Evolutionary conservation across 345 rosid genomes (phyloP).

Genomic region (Garcia nutans): DNA sequence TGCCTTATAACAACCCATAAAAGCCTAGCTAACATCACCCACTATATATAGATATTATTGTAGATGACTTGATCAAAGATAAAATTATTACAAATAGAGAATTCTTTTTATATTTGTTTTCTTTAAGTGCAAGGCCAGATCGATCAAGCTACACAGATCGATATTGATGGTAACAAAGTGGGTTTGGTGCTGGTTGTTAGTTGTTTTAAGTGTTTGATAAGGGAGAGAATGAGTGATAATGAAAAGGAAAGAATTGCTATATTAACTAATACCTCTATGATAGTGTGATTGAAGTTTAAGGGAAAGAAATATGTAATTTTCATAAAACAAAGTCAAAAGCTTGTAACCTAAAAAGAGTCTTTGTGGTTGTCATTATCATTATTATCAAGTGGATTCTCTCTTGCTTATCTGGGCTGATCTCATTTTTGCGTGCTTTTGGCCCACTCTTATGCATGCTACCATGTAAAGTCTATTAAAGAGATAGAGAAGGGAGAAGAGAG

Average conservation of each 20-base stretch:
- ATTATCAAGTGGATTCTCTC: not conserved
- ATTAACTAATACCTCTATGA: constrained; percentile 20
- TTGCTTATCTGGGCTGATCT: constrained; percentile 15
- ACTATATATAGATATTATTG: constrained; percentile 14
- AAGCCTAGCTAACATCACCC: constrained; percentile 21
- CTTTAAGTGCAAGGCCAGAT: constrained; percentile 47
- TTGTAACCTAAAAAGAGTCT: not conserved
- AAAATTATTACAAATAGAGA: constrained; percentile 32
- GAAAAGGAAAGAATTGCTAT: constrained; percentile 25
- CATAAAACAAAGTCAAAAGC: constrained; percentile 10
- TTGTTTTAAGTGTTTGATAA: constrained; percentile 43
- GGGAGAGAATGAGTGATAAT: constrained; percentile 31
- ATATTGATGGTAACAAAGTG: constrained; percentile 9
- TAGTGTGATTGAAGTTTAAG: constrained; percentile 9
- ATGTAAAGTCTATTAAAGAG: not conserved
- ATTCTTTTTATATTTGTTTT: constrained; percentile 40
- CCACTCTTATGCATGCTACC: not conserved
- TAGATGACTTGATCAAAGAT: not conserved
- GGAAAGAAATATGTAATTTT: not conserved
- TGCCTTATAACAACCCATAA: constrained; percentile 23
- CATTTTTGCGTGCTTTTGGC: constrained; percentile 12
- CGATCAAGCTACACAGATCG: constrained; percentile 9
- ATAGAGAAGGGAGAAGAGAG: not conserved
- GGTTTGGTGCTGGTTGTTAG: constrained; percentile 48
- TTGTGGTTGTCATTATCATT: constrained; percentile 11